A percentile compares a stretch with the other conserved stretches of the same genome.
Evolutionary conservation across 805 yeast species (phyloP).

Genomic region (Yarrowia porcina): DNA sequence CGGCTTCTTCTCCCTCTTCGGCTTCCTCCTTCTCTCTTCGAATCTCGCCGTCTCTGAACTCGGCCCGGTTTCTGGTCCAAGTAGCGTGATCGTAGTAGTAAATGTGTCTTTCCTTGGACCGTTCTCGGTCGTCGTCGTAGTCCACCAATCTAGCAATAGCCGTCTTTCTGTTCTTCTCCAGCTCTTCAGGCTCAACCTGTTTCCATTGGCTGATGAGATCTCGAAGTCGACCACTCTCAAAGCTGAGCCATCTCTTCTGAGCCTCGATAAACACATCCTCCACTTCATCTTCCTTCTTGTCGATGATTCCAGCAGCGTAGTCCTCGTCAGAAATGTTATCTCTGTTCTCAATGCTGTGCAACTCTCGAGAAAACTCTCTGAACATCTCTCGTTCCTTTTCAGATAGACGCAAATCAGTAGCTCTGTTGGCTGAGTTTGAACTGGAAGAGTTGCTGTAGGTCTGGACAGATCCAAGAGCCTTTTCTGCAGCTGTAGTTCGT

Average conservation of each 20-base stretch:
- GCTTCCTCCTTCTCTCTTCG: slow-evolving; percentile 29
- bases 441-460: background rate
- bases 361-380: slow-evolving; percentile 25
- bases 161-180: slow-evolving; percentile 28
- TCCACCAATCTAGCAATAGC: slow-evolving; percentile 27
- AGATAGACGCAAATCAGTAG: background rate
- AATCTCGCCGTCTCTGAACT: slow-evolving; percentile 30
- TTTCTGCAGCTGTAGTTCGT: slow-evolving; percentile 26
- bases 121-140: slow-evolving; percentile 32
- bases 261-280: slow-evolving; percentile 14
- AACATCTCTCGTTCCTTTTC: slow-evolving; percentile 16
- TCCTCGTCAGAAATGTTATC: slow-evolving; percentile 27
- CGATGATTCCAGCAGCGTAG: slow-evolving; percentile 12
- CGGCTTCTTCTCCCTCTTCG: slow-evolving; percentile 29
- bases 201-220: slow-evolving; percentile 43
- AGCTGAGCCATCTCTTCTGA: slow-evolving; percentile 25
- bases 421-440: background rate
- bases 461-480: slow-evolving; percentile 17
- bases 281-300: slow-evolving; percentile 21
- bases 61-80: slow-evolving; percentile 32
- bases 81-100: slow-evolving; percentile 33
- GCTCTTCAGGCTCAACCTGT: slow-evolving; percentile 35
- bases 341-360: slow-evolving; percentile 21
- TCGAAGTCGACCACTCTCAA: slow-evolving; percentile 38
- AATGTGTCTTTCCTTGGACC: slow-evolving; percentile 25